Percentiles rank a stretch among this genome's conserved stretches.
phyloP scores from a whole-genome alignment of 768 basidiomycete species.

The Multifurca ochricompacta region DNA sequence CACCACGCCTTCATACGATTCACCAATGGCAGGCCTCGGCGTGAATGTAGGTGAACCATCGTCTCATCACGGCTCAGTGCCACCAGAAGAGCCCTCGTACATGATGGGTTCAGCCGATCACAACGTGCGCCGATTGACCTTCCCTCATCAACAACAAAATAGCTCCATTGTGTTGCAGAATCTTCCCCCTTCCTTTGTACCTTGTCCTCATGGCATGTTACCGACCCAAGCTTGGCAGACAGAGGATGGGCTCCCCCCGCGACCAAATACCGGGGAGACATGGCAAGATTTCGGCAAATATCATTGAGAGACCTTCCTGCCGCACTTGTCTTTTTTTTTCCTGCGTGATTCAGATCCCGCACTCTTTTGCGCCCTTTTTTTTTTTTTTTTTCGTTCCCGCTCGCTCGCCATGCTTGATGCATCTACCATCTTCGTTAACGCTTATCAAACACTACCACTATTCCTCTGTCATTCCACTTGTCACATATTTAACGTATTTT shows the following conservation, averaged over 20 bases:
- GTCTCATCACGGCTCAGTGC: slow-evolving; percentile 10
- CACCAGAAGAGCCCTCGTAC: slow-evolving; percentile 12
- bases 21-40: slow-evolving; percentile 8
- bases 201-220: slow-evolving; percentile 1
- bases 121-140: slow-evolving; percentile 3
- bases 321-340: background rate
- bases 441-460: background rate
- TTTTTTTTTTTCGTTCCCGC: background rate
- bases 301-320: background rate
- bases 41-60: slow-evolving; percentile 5
- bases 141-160: slow-evolving; percentile 9
- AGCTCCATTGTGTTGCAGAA: slow-evolving; percentile 9
- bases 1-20: slow-evolving; percentile 12
- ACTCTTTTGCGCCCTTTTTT: background rate
- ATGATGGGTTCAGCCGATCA: slow-evolving; percentile 1
- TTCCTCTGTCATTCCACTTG: background rate
- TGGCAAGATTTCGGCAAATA: slow-evolving; percentile 14
- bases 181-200: background rate
- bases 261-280: background rate
- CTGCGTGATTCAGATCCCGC: background rate
- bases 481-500: slow-evolving; percentile 17
- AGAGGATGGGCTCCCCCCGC: background rate
- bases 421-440: background rate
- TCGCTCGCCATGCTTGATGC: slow-evolving; percentile 4
- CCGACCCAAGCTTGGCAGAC: slow-evolving; percentile 2